These are phyloP conservation scores for Parmelia sp. DNA, from an alignment of 495 filamentous ascomycete species.

Conservation along the genomic window DNA sequence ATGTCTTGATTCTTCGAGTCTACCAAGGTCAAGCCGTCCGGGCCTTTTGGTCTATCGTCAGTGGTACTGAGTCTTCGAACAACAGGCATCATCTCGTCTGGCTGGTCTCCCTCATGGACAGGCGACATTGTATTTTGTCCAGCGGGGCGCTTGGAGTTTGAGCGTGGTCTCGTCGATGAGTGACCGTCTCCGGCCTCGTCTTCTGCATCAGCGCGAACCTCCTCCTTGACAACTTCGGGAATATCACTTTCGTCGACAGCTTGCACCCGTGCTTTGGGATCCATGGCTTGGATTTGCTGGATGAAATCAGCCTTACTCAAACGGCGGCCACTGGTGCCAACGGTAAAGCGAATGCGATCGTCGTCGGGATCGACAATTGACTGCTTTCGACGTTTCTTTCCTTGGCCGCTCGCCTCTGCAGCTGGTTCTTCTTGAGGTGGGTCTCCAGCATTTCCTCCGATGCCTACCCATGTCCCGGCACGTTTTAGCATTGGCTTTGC, in stretches of 20 bases:
- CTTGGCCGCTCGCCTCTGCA: conserved; percentile 16
- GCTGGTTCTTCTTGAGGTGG: conserved; percentile 20
- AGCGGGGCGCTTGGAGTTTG: conserved; percentile 1
- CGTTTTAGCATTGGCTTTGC: conserved; percentile 41
- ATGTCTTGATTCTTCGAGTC: conserved; percentile 31
- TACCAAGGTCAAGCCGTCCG: conserved; percentile 27
- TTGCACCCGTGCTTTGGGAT: conserved; percentile 66
- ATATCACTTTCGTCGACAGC: conserved; percentile 62
- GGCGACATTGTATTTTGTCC: not conserved
- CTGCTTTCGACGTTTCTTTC: conserved; percentile 36
- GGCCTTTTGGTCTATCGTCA: conserved; percentile 24
- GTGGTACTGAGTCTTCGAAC: conserved; percentile 24
- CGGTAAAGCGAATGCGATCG: conserved; percentile 78
- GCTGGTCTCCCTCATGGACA: conserved; percentile 9
- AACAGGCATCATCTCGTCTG: conserved; percentile 20
- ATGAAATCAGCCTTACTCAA: conserved; percentile 94
- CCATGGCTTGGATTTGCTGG: conserved; percentile 69
- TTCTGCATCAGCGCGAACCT: conserved; percentile 41
- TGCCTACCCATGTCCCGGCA: conserved; percentile 60
- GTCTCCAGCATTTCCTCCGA: conserved; percentile 38
- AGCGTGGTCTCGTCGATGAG: conserved; percentile 7
- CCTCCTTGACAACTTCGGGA: conserved; percentile 52
- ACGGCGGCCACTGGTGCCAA: conserved; percentile 64
- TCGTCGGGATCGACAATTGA: conserved; percentile 58
- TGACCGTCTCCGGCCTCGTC: conserved; percentile 23